Percentiles rank a stretch among this genome's conserved stretches.
Conservation (phyloP, 2,329 filamentous ascomycete genomes). For the Corinectria fuckeliana region DNA sequence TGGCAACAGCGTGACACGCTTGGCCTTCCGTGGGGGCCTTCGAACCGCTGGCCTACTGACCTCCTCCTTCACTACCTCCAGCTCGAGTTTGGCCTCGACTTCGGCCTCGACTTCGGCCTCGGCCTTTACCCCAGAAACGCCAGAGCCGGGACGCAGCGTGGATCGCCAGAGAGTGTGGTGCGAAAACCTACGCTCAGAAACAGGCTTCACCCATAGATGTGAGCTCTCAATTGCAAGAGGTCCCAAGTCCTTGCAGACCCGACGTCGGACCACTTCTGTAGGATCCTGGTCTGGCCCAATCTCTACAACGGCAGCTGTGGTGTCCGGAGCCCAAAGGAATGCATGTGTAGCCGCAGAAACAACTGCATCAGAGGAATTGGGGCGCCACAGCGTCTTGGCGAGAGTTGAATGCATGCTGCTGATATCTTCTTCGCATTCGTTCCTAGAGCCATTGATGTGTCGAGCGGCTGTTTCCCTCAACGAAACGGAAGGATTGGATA, state of each 20-base stretch:
- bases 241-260: constrained; percentile 18
- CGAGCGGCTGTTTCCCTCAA: constrained; percentile 62
- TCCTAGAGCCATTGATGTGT: constrained; percentile 57
- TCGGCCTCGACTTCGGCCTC: neutral
- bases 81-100: neutral
- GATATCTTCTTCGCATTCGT: constrained; percentile 41
- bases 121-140: no score
- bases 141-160: constrained; percentile 5
- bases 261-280: constrained; percentile 5
- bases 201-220: constrained; percentile 29
- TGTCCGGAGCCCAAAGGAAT: constrained; percentile 33
- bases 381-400: constrained; percentile 30
- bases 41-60: constrained; percentile 54
- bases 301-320: constrained; percentile 17
- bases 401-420: constrained; percentile 18
- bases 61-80: constrained; percentile 23
- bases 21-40: constrained; percentile 61
- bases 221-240: constrained; percentile 33
- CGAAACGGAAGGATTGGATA: constrained; percentile 35
- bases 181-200: constrained; percentile 6
- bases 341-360: constrained; percentile 15
- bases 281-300: constrained; percentile 15
- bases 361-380: constrained; percentile 20
- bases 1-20: constrained; percentile 64
- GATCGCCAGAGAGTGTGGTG: constrained; percentile 29